A percentile compares a stretch with the other conserved stretches of the same genome.
Evolutionary conservation across 441 rosid species (phyloP).

Genomic region (Biscutella laevigata): DNA sequence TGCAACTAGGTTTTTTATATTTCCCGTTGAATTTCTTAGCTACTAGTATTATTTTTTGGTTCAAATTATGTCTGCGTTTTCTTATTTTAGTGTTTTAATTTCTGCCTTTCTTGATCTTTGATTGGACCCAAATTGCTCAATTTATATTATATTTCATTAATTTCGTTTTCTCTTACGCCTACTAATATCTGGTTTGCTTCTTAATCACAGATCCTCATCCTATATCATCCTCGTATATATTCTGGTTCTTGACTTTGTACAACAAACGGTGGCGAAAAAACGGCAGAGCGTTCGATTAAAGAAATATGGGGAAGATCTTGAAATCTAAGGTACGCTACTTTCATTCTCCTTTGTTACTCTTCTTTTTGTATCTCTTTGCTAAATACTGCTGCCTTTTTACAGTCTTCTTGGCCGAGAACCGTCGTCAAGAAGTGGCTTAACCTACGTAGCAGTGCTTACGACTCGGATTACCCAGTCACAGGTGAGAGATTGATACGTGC

Average conservation of each 20-base stretch:
- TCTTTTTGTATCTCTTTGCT: background rate
- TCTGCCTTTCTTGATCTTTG: constrained; percentile 24
- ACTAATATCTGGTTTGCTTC: constrained; percentile 13
- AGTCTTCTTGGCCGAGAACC: constrained; percentile 71
- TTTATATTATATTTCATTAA: background rate
- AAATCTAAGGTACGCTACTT: constrained; percentile 40
- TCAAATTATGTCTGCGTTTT: constrained; percentile 13
- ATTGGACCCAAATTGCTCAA: constrained; percentile 24
- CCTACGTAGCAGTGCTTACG: constrained; percentile 48
- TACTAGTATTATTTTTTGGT: constrained; percentile 17
- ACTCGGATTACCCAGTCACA: constrained; percentile 56
- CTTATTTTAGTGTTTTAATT: constrained; percentile 15
- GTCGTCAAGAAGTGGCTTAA: constrained; percentile 78
- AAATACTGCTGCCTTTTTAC: constrained; percentile 7
- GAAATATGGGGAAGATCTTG: constrained; percentile 35
- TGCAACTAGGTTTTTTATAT: constrained; percentile 40
- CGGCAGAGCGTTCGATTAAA: constrained; percentile 33
- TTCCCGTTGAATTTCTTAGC: constrained; percentile 21
- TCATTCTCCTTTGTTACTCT: background rate
- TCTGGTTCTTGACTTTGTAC: constrained; percentile 16
- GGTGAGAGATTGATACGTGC: constrained; percentile 29
- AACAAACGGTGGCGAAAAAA: constrained; percentile 27
- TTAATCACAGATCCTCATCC: constrained; percentile 27
- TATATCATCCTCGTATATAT: constrained; percentile 20
- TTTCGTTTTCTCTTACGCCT: constrained; percentile 14